A percentile compares a stretch with the other conserved stretches of the same genome.
Evolutionary conservation across 768 basidiomycete species (phyloP).

Genomic region (Termitomyces sp.): DNA sequence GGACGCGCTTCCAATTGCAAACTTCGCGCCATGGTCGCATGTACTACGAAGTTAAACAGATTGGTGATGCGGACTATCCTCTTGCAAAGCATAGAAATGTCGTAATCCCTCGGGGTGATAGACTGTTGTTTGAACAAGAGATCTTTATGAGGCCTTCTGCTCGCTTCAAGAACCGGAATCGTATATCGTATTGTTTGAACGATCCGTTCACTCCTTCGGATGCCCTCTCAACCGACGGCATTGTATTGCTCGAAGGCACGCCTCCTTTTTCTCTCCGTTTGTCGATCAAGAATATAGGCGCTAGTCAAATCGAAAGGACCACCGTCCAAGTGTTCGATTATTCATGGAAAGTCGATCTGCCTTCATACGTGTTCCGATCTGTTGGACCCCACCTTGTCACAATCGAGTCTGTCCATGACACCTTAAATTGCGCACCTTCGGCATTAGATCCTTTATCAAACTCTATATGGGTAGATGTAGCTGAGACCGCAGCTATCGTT

Average conservation of each 20-base stretch:
- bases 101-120: conserved; percentile 61
- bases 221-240: conserved; percentile 45
- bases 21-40: conserved; percentile 74
- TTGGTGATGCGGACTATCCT: conserved; percentile 84
- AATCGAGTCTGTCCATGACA: conserved; percentile 76
- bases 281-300: conserved; percentile 69
- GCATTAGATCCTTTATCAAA: conserved; percentile 53
- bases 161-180: conserved; percentile 61
- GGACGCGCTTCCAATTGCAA: conserved; percentile 76
- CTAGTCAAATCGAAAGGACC: conserved; percentile 56
- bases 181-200: conserved; percentile 71
- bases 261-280: conserved; percentile 82
- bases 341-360: conserved; percentile 69
- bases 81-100: conserved; percentile 58
- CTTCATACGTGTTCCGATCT: conserved; percentile 66
- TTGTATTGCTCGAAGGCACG: conserved; percentile 70
- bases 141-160: conserved; percentile 79
- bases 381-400: conserved; percentile 78
- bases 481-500: conserved; percentile 90
- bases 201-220: conserved; percentile 59
- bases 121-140: conserved; percentile 81
- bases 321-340: conserved; percentile 43
- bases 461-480: conserved; percentile 86
- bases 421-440: conserved; percentile 76
- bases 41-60: conserved; percentile 86